Conservation (phyloP, 768 basidiomycete species). For the Crassisporium funariophilum region DNA sequence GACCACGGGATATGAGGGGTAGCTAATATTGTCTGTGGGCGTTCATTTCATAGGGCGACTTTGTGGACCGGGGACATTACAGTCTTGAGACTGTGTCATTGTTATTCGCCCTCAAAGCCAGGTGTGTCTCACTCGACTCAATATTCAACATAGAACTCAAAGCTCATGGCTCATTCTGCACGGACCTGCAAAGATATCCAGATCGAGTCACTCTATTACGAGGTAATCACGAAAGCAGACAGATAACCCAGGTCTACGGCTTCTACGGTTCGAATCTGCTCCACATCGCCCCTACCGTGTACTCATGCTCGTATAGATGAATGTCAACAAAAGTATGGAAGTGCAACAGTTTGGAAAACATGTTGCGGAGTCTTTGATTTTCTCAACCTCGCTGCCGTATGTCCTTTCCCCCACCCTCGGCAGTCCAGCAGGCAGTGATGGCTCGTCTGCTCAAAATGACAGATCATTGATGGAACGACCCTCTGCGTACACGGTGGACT, state of each 20-base stretch:
- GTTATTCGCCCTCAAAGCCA: conserved; percentile 85
- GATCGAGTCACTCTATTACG: conserved; percentile 89
- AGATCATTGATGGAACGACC: conserved; percentile 94
- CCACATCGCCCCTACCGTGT: not conserved
- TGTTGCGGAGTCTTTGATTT: conserved; percentile 97
- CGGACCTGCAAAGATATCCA: conserved; percentile 65
- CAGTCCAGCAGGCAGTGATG: not conserved
- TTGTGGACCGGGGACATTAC: conserved; percentile 96
- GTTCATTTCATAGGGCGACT: conserved; percentile 73
- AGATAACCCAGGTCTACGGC: conserved; percentile 99
- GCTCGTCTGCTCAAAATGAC: not conserved
- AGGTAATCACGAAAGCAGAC: conserved; percentile 95
- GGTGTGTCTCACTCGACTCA: conserved; percentile 43
- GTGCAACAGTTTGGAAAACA: conserved; percentile 93
- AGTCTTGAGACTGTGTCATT: conserved; percentile 94
- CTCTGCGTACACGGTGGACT: conserved; percentile 96
- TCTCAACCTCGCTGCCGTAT: conserved; percentile 89
- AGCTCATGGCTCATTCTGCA: not conserved
- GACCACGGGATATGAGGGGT: conserved; percentile 18
- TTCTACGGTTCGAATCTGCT: conserved; percentile 78
- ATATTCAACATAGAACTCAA: not conserved
- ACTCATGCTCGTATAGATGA: conserved; percentile 59
- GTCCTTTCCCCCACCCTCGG: conserved; percentile 23
- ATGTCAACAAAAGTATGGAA: conserved; percentile 98
- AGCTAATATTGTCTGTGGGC: conserved; percentile 21